Evolutionary conservation across 1,139 yeast genomes (phyloP).

Genomic region (Candida glucosophila): DNA sequence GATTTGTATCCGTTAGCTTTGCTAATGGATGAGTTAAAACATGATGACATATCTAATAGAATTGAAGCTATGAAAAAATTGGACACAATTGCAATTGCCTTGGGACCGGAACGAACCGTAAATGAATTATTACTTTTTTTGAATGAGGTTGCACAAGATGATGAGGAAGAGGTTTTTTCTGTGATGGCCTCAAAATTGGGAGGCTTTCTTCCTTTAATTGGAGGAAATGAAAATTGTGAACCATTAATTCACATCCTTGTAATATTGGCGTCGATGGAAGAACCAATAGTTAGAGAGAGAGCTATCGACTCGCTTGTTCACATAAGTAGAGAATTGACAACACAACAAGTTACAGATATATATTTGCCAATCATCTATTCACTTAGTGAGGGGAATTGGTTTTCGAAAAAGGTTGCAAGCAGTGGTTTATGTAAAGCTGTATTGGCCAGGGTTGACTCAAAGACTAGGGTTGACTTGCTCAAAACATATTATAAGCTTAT

Average conservation of each 20-base stretch:
- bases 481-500: slow-evolving; percentile 62
- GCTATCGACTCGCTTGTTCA: slow-evolving; percentile 81
- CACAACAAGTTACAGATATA: slow-evolving; percentile 56
- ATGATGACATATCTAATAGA: slow-evolving; percentile 89
- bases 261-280: slow-evolving; percentile 86
- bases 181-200: slow-evolving; percentile 89
- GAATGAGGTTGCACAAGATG: slow-evolving; percentile 87
- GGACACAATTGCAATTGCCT: slow-evolving; percentile 89
- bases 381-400: slow-evolving; percentile 89
- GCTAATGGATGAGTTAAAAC: slow-evolving; percentile 89
- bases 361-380: slow-evolving; percentile 72
- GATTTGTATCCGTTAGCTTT: slow-evolving; percentile 93
- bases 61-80: slow-evolving; percentile 93
- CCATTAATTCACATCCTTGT: slow-evolving; percentile 80
- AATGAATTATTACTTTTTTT: slow-evolving; percentile 85
- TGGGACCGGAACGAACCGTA: slow-evolving; percentile 91
- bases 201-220: slow-evolving; percentile 74
- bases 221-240: slow-evolving; percentile 75
- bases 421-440: slow-evolving; percentile 80
- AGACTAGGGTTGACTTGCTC: slow-evolving; percentile 52
- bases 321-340: slow-evolving; percentile 55
- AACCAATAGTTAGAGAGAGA: slow-evolving; percentile 93
- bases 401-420: slow-evolving; percentile 84
- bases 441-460: slow-evolving; percentile 50
- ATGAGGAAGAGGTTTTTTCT: slow-evolving; percentile 95